Evolutionary conservation across 164 flowering plant genomes (phyloP).

Genomic region (Magnolia officinalis): DNA sequence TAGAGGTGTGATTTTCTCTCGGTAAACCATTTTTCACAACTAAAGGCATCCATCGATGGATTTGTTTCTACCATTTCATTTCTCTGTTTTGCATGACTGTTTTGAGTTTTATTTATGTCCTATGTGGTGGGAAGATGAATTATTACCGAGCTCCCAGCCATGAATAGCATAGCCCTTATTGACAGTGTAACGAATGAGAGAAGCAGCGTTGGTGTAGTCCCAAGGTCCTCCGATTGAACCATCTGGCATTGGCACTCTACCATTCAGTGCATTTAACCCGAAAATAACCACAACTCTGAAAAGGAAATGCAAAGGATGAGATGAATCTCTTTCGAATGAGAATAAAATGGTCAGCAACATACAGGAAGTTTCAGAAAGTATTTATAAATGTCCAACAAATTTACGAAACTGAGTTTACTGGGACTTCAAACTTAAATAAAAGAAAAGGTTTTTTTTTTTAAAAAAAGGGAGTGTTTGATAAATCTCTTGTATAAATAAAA

Average conservation of each 20-base stretch:
- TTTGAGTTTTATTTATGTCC: neutral
- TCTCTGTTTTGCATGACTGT: neutral
- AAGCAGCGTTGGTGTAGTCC: conserved; percentile 61
- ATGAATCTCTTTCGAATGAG: neutral
- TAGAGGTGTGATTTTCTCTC: neutral
- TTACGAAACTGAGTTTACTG: neutral
- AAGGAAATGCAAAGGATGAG: neutral
- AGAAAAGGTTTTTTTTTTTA: too few relatives aligned
- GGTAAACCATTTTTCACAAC: neutral
- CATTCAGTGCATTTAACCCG: conserved; percentile 77
- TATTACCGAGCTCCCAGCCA: conserved; percentile 94
- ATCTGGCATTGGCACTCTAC: conserved; percentile 35
- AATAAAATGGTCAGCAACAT: neutral
- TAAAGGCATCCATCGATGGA: neutral
- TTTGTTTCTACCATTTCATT: neutral
- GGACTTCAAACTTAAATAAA: neutral
- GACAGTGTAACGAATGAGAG: conserved; percentile 67
- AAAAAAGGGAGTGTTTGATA: neutral
- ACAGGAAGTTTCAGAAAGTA: too few relatives aligned
- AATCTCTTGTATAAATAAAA: neutral
- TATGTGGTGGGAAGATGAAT: neutral
- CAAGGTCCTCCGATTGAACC: conserved; percentile 63
- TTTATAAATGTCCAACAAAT: neutral
- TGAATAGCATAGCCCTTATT: conserved; percentile 48
- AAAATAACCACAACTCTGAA: conserved; percentile 69